Base-by-base conservation (phyloP, 495 filamentous ascomycete species). In the Cercophora sp. region DNA sequence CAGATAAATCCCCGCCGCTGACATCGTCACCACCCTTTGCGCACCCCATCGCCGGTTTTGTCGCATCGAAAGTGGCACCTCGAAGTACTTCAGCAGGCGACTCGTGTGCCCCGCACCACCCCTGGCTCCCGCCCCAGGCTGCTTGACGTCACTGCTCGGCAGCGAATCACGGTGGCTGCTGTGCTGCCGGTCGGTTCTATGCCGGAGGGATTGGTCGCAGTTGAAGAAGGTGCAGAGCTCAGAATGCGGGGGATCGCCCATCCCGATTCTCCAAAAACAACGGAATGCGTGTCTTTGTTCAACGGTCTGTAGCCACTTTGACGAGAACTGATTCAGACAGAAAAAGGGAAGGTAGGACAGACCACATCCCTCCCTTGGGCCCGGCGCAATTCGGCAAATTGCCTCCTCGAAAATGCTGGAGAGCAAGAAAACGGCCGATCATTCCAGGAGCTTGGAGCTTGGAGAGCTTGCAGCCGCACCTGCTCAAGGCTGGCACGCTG, bases 161-260 rank as follows among this genome's bases (percentile, higher is more conserved):
- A 35, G 32, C 55, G 41, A 56, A 56, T 51, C 36, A 46, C 45
- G 34, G 46, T 15, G 52, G 19, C 22, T 20, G 16, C 13, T 22
- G 40, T 9, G 15, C 15, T 27, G 13, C 41, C 39, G 27, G 42
- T 26, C 44, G 40, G 54, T 43, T 34, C 48, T 56, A 52, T 48
- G 53, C 32, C 57, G 47, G 47, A 36, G 47, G 24, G 20, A 51
- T 55, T 16, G n/a, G n/a, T n/a, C n/a, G n/a, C n/a, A n/a, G n/a
- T n/a, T n/a, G n/a, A n/a, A n/a, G n/a, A n/a, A n/a, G n/a, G n/a
- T n/a, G n/a, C n/a, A n/a, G n/a, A n/a, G 18, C 40, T 18, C 48
- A 45, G 46, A 56, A 54, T 58, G 55, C 58, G 58, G 58, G 57
- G 56, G 49, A 58, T 50, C 25, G 19, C 41, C 23, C 31, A 11